Conservation (phyloP, 345 rosid species). For the Diplotaxis tenuifolia region DNA sequence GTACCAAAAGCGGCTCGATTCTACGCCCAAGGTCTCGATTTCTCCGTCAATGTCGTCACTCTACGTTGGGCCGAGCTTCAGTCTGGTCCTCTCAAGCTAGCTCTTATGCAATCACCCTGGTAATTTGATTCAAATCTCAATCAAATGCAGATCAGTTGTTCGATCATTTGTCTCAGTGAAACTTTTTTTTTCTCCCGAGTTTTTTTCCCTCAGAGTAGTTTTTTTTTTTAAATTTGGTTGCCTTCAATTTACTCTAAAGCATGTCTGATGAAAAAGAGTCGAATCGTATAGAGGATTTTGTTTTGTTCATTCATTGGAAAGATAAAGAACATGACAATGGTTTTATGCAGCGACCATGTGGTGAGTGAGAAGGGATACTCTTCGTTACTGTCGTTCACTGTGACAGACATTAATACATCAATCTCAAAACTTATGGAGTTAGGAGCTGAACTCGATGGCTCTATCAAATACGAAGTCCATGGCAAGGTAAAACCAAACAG, state of each 20-base stretch:
- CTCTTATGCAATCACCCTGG: slow-evolving; percentile 76
- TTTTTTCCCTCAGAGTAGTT: not conserved
- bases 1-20: slow-evolving; percentile 86
- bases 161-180: slow-evolving; percentile 48
- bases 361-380: slow-evolving; percentile 59
- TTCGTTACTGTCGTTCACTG: slow-evolving; percentile 75
- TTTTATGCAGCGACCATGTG: slow-evolving; percentile 47
- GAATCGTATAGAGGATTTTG: not conserved
- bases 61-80: slow-evolving; percentile 92
- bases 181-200: not conserved
- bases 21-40: slow-evolving; percentile 81
- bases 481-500: slow-evolving; percentile 59
- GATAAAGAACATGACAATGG: not conserved
- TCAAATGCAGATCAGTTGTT: slow-evolving; percentile 41
- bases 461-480: slow-evolving; percentile 84
- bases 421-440: slow-evolving; percentile 76
- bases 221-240: not conserved
- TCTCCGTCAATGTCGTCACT: slow-evolving; percentile 75
- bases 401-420: slow-evolving; percentile 68
- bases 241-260: not conserved
- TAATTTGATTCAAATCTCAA: slow-evolving; percentile 4
- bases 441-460: slow-evolving; percentile 89
- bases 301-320: not conserved
- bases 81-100: slow-evolving; percentile 79
- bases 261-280: not conserved